Evolutionary conservation across 1,139 yeast genomes (phyloP).

Genomic region (Saccharomyces hybrid): DNA sequence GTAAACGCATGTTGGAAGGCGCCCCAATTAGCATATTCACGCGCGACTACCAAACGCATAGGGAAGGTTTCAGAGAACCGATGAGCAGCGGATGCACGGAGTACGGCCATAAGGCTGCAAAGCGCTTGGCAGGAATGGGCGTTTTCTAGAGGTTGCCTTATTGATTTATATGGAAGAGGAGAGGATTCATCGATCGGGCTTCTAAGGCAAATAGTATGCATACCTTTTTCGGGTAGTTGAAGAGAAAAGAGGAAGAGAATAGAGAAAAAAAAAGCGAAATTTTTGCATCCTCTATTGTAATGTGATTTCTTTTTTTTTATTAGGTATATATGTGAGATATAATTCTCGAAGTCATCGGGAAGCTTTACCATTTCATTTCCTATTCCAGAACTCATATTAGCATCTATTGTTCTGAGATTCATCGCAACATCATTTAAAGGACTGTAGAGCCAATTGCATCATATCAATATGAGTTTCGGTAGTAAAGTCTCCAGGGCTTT

Average conservation of each 20-base stretch:
- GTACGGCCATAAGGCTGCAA: neutral
- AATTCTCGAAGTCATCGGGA: neutral
- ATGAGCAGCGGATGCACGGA: neutral
- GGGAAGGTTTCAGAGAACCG: neutral
- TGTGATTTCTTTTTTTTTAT: neutral
- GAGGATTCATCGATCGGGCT: neutral
- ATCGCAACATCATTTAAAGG: neutral
- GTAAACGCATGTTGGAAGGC: neutral
- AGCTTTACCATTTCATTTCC: neutral
- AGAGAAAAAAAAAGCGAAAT: neutral
- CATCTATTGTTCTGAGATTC: neutral
- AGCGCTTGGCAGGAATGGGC: neutral
- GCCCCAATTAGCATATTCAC: neutral
- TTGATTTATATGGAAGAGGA: neutral
- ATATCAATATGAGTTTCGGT: neutral
- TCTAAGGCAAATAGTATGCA: neutral
- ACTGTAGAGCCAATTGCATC: neutral
- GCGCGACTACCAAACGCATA: neutral
- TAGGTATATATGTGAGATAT: neutral
- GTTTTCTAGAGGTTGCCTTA: neutral
- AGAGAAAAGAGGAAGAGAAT: neutral
- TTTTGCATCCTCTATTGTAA: neutral
- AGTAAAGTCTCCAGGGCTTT: constrained; percentile 5
- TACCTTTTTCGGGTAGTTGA: neutral
- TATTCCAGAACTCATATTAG: neutral